Conservation (phyloP, 78 protist genomes). For the Speleostelium caveatum region DNA sequence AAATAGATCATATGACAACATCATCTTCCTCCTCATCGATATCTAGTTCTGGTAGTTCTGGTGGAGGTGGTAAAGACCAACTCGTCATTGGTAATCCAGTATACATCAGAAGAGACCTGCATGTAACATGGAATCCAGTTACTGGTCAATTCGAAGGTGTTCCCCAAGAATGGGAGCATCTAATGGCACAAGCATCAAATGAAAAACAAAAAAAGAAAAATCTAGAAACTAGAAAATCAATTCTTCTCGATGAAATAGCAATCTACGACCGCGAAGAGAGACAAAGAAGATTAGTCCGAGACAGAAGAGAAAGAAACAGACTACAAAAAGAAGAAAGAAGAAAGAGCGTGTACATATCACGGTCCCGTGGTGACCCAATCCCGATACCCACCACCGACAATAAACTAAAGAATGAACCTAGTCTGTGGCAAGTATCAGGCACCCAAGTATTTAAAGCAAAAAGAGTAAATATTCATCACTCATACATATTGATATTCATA, state of each 20-base stretch:
- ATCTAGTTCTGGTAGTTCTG: neutral
- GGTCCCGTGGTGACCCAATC: neutral
- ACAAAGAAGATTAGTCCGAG: conserved; percentile 25
- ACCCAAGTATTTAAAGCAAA: conserved; percentile 52
- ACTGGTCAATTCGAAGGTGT: conserved; percentile 80
- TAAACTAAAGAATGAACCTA: neutral
- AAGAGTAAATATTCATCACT: neutral
- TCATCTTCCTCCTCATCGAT: neutral
- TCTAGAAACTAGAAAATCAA: conserved; percentile 13
- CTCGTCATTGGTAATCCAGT: conserved; percentile 34
- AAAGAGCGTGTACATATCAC: conserved; percentile 10
- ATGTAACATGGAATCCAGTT: conserved; percentile 67
- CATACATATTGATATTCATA: neutral
- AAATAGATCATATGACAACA: neutral
- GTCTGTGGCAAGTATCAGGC: conserved; percentile 50
- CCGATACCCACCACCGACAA: neutral
- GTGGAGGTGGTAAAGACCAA: neutral
- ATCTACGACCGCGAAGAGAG: conserved; percentile 44
- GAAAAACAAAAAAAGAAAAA: conserved; percentile 49
- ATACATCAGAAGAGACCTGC: conserved; percentile 39
- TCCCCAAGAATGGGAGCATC: conserved; percentile 40
- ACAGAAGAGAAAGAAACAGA: conserved; percentile 41
- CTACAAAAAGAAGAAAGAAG: conserved; percentile 41
- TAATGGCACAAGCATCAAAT: conserved; percentile 15
- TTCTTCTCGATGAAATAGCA: conserved; percentile 11